These are phyloP conservation scores for Encephalitozoon romaleae DNA, from an alignment of 371 early-diverging fungal species.

Conservation along the genomic window DNA sequence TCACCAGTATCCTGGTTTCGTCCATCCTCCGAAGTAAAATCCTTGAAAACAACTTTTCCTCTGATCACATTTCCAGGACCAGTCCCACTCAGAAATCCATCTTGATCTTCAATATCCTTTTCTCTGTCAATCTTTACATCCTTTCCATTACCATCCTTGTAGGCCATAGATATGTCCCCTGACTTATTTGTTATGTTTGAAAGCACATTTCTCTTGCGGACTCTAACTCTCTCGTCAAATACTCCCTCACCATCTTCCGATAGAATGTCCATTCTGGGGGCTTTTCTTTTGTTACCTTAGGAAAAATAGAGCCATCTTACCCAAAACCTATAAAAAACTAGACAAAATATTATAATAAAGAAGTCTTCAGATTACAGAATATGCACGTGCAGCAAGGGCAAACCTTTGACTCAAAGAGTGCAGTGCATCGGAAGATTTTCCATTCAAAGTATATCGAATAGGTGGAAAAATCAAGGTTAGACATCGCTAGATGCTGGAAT, in stretches of 20 bases:
- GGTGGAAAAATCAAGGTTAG: constrained; percentile 3
- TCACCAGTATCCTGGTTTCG: neutral
- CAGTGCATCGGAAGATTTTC: neutral
- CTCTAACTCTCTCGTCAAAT: neutral
- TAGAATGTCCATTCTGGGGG: neutral
- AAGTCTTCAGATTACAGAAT: constrained; percentile 11
- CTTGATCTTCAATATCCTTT: constrained; percentile 1
- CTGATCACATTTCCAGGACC: neutral
- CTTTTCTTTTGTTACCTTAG: neutral
- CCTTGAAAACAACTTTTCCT: constrained; percentile 42
- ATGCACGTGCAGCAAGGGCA: constrained; percentile 3
- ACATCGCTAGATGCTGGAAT: constrained; percentile 8
- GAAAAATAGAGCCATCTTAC: neutral
- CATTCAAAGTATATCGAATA: constrained; percentile 3
- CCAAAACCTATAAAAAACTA: neutral
- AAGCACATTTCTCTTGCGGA: neutral
- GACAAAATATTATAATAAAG: neutral
- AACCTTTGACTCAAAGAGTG: constrained; percentile 9
- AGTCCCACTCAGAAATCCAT: neutral
- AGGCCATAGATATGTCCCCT: no score
- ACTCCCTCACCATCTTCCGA: neutral
- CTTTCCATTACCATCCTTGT: no score
- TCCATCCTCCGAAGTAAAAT: neutral
- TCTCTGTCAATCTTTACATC: constrained; percentile 12
- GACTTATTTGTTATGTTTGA: neutral